Conservation (phyloP, 139 green algal genomes). For the Chlamydomonas eustigma region DNA sequence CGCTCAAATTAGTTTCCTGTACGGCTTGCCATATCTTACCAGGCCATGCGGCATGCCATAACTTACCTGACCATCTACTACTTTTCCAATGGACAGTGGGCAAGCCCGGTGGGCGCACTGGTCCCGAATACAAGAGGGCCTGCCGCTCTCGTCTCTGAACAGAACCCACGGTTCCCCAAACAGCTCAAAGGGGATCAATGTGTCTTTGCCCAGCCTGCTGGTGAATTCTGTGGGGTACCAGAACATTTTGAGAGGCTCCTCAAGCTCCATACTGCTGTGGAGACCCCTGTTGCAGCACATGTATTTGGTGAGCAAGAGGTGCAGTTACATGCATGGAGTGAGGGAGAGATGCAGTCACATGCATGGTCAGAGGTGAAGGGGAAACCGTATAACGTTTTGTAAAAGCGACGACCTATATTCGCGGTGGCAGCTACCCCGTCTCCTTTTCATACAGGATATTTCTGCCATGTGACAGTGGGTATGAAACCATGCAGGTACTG, state of each 20-base stretch:
- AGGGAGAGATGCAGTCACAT: no score
- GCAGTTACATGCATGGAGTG: no score
- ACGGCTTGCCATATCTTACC: background rate
- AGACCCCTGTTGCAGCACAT: slow-evolving; percentile 49
- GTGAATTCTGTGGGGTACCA: slow-evolving; percentile 72
- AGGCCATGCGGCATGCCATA: no score
- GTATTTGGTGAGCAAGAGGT: background rate
- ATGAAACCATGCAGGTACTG: no score
- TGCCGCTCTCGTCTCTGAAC: slow-evolving; percentile 74
- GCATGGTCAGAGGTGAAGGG: no score
- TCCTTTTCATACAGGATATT: no score
- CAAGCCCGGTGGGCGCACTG: slow-evolving; percentile 94
- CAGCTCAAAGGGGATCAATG: slow-evolving; percentile 80
- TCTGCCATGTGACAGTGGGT: no score
- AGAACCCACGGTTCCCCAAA: slow-evolving; percentile 95
- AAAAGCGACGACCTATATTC: no score
- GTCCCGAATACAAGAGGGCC: slow-evolving; percentile 75
- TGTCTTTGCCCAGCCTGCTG: slow-evolving; percentile 41
- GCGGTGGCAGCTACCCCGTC: no score
- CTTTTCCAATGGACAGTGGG: slow-evolving; percentile 81
- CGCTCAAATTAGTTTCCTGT: no score
- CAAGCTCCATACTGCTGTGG: slow-evolving; percentile 54
- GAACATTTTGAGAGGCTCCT: slow-evolving; percentile 56
- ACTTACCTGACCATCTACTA: slow-evolving; percentile 63
- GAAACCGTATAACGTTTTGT: no score